Evolutionary conservation across 306 rosid species (phyloP).

Genomic region (Hylodesmum podocarpum): DNA sequence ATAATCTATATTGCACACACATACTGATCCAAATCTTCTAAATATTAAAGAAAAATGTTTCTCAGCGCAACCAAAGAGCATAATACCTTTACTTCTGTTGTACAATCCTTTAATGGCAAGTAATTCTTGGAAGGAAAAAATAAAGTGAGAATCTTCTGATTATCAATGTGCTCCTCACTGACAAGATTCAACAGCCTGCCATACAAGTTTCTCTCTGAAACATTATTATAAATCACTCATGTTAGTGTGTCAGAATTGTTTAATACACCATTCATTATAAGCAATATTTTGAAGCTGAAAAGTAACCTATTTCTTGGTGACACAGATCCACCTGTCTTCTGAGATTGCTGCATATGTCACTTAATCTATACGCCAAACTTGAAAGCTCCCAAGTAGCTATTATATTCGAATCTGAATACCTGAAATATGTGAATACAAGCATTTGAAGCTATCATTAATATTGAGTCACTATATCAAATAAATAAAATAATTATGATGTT

Average conservation of each 20-base stretch:
- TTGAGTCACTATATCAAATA: neutral
- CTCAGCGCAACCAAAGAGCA: neutral
- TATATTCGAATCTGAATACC: conserved; percentile 42
- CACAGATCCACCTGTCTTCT: conserved; percentile 22
- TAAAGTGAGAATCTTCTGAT: conserved; percentile 55
- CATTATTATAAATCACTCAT: neutral
- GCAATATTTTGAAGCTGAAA: conserved; percentile 1
- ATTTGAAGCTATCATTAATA: neutral
- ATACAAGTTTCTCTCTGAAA: conserved; percentile 52
- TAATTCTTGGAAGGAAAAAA: conserved; percentile 50
- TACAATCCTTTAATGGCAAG: conserved; percentile 52
- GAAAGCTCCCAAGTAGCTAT: conserved; percentile 73
- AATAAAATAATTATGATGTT: neutral
- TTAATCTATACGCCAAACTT: conserved; percentile 54
- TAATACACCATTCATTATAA: conserved; percentile 2
- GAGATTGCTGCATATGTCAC: conserved; percentile 45
- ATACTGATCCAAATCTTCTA: neutral
- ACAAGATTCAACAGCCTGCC: conserved; percentile 43
- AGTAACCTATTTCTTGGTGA: conserved; percentile 24
- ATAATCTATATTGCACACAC: neutral
- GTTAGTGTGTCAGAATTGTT: neutral
- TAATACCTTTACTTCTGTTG: conserved; percentile 50
- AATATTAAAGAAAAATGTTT: neutral
- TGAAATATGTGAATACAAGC: conserved; percentile 17
- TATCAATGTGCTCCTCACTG: conserved; percentile 38